Evolutionary conservation across 2,329 filamentous ascomycete species (phyloP).

Genomic region (Aspergillus sp.): DNA sequence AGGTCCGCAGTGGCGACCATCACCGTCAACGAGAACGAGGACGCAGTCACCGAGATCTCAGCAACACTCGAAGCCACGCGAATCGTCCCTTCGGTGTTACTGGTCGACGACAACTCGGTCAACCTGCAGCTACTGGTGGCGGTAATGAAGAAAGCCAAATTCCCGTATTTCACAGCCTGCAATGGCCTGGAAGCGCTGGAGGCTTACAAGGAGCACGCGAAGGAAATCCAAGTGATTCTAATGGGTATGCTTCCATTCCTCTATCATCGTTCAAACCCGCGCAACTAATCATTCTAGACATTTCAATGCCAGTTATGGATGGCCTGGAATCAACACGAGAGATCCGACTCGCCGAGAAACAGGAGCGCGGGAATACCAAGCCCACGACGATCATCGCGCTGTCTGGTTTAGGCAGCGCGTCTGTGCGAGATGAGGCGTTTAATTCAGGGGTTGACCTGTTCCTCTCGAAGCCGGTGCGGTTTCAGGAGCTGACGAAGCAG

Average conservation of each 20-base stretch:
- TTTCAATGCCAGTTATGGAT: constrained; percentile 14
- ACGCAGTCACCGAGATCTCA: neutral
- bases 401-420: constrained; percentile 30
- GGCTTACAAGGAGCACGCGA: neutral
- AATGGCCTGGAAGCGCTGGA: constrained; percentile 8
- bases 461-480: constrained; percentile 31
- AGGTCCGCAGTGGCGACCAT: neutral
- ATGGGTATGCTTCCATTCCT: constrained; percentile 1
- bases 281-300: neutral
- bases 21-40: neutral
- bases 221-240: constrained; percentile 3
- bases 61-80: neutral
- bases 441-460: constrained; percentile 35
- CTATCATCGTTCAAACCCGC: neutral
- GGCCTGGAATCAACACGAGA: constrained; percentile 5
- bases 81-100: constrained; percentile 2
- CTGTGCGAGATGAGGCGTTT: constrained; percentile 31
- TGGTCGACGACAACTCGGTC: constrained; percentile 10
- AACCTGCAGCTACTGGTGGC: constrained; percentile 11
- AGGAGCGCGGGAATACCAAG: neutral
- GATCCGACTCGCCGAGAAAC: constrained; percentile 4
- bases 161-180: neutral
- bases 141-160: constrained; percentile 8
- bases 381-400: constrained; percentile 27
- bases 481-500: constrained; percentile 10